Evolutionary conservation across 1,284 basidiomycete species (phyloP), one percentile per base, ranked within the genome.

Genomic region (Macrocystidia cucumis): DNA sequence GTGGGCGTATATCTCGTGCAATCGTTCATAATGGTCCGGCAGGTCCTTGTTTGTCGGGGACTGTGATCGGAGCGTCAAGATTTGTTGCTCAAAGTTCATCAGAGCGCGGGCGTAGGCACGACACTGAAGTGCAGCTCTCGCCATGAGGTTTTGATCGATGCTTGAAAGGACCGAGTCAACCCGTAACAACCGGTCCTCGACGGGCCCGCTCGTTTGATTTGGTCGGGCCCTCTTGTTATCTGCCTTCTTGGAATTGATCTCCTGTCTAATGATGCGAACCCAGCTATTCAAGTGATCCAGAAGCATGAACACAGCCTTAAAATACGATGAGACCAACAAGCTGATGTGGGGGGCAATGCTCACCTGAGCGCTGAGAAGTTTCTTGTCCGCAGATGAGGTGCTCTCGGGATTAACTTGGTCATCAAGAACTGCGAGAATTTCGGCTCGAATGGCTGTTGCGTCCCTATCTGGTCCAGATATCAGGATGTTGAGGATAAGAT

Each of bases 1-100:
- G 39, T 90, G 76, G 9, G 96, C 87, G 56, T 99, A 99, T 44
- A 98, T 96, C 54, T 96, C 82, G 52, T 99, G 96, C 24, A 98
- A 65, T 20, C 81, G 77, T 52, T 98, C 96, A 52, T 91, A 98
- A 55, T 91, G 85, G 1, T 63, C 66, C 35, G 91, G 78, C 1
- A 92, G 63, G 13, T 85, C 73, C 9, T 59, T 60, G 31, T 63
- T 56, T 13, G 63, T 56, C 1, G 67, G 59, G 3, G 57, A 44
- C 51, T 63, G 57, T 40, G 68, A 62, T 39, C 67, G 65, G 19
- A 84, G 59, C 1, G 63, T 59, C 13, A 78, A 49, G 19, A 95
- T 74, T 32, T 86, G 80, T 36, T 82, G 79, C 55, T 99, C 96
- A 47, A 95, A 96, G 55, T 87, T 93, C 75, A 98, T 91, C 25